These are phyloP conservation scores for Solanum pinnatisectum DNA, from an alignment of 257 asterid genomes.

Conservation along the genomic window DNA sequence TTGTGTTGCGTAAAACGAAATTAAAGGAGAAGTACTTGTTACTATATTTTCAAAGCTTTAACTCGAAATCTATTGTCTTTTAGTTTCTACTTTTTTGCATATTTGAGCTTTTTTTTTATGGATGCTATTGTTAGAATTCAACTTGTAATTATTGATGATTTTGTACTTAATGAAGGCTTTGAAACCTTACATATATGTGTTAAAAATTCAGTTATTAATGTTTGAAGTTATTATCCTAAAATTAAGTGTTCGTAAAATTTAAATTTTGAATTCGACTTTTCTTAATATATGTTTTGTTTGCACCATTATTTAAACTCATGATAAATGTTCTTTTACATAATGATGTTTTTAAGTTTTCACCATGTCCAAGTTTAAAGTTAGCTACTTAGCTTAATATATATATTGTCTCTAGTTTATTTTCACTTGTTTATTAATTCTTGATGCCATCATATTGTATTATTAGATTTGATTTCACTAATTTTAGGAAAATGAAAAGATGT, in stretches of 20 bases:
- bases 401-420: background rate
- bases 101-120: background rate
- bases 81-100: background rate
- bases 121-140: too few species aligned
- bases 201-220: background rate
- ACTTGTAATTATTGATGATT: too few species aligned
- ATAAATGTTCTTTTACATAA: background rate
- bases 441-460: background rate
- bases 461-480: background rate
- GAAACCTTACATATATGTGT: background rate
- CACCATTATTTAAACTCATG: background rate
- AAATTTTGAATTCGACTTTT: too few species aligned
- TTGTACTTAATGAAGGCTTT: background rate
- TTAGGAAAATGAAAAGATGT: background rate
- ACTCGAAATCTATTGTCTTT: rapidly evolving
- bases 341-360: background rate
- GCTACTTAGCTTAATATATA: rapidly evolving
- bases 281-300: too few species aligned
- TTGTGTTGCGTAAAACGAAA: background rate
- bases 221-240: background rate
- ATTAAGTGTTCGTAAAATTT: too few species aligned
- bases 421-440: background rate
- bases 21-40: background rate
- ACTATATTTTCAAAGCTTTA: background rate
- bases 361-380: background rate